phyloP scores from a whole-genome alignment of 2,329 filamentous ascomycete genomes.

The Claviceps cyperi region DNA sequence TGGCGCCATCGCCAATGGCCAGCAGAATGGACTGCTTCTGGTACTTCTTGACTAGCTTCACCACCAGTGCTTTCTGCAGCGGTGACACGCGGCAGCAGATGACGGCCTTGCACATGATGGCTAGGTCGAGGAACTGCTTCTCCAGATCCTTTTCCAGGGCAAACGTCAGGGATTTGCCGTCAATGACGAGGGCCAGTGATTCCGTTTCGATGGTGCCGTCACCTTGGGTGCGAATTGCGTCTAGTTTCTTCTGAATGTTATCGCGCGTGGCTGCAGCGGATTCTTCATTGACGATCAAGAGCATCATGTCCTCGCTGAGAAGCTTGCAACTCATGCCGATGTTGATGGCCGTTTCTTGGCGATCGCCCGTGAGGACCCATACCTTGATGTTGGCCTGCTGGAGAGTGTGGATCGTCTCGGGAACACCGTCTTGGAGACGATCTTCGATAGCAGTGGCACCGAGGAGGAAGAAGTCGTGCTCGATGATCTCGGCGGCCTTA shows the following conservation, averaged over 20 bases:
- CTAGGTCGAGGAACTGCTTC: constrained; percentile 82
- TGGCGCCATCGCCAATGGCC: constrained; percentile 92
- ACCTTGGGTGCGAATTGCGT: constrained; percentile 74
- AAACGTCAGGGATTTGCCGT: constrained; percentile 87
- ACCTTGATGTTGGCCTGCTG: constrained; percentile 97
- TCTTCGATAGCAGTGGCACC: constrained; percentile 97
- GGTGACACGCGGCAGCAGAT: constrained; percentile 96
- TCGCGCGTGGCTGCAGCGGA: constrained; percentile 62
- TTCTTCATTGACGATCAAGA: constrained; percentile 93
- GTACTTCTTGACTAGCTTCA: constrained; percentile 90
- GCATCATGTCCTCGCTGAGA: constrained; percentile 96
- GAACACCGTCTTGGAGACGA: constrained; percentile 89
- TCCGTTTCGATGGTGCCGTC: constrained; percentile 67
- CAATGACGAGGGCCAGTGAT: constrained; percentile 80
- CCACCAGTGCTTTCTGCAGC: constrained; percentile 89
- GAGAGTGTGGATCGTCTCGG: constrained; percentile 92
- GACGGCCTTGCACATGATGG: constrained; percentile 95
- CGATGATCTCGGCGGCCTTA: constrained; percentile 91
- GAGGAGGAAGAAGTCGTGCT: constrained; percentile 79
- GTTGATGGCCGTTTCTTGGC: constrained; percentile 98
- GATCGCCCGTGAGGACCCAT: constrained; percentile 94
- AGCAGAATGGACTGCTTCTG: constrained; percentile 83
- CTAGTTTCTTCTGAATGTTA: constrained; percentile 85
- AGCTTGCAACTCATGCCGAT: constrained; percentile 99
- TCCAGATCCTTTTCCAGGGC: constrained; percentile 90